A percentile compares a stretch with the other conserved stretches of the same genome.
These are phyloP conservation scores for Clarireedia homoeocarpa DNA, from an alignment of 2,329 filamentous ascomycete species.

Conservation along the genomic window DNA sequence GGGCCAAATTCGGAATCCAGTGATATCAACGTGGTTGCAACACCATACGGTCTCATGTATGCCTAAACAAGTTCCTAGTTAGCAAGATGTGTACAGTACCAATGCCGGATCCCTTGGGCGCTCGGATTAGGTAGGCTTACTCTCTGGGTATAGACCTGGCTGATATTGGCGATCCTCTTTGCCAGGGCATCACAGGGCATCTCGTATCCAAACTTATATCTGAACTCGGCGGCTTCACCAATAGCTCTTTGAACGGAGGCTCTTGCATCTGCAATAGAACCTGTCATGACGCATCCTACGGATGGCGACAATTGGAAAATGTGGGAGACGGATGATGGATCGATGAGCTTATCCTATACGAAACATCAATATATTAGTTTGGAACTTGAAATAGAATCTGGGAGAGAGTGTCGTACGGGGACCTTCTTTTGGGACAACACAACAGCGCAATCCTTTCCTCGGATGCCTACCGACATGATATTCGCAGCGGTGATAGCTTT, in stretches of 20 bases:
- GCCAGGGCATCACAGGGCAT: slow-evolving; percentile 97
- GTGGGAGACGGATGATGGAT: slow-evolving; percentile 92
- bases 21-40: slow-evolving; percentile 91
- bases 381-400: slow-evolving; percentile 9
- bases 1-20: slow-evolving; percentile 88
- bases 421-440: slow-evolving; percentile 99
- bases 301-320: slow-evolving; percentile 95
- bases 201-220: slow-evolving; percentile 98
- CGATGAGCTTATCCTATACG: slow-evolving; percentile 91
- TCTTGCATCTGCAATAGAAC: slow-evolving; percentile 93
- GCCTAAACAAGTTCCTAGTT: slow-evolving; percentile 45
- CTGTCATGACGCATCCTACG: slow-evolving; percentile 96
- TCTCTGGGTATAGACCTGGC: slow-evolving; percentile 96
- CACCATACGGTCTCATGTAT: slow-evolving; percentile 96
- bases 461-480: slow-evolving; percentile 93
- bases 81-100: slow-evolving; percentile 11
- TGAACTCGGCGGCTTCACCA: slow-evolving; percentile 93
- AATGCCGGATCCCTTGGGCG: slow-evolving; percentile 25
- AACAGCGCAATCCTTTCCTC: slow-evolving; percentile 95
- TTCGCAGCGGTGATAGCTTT: slow-evolving; percentile 99
- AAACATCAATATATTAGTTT: slow-evolving; percentile 17
- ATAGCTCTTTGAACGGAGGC: slow-evolving; percentile 88
- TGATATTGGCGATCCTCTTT: slow-evolving; percentile 97
- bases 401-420: slow-evolving; percentile 57
- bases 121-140: slow-evolving; percentile 43